Percentiles rank a stretch among this genome's conserved stretches.
Conservation (phyloP, 441 rosid species). For the Populus tomentosa region DNA sequence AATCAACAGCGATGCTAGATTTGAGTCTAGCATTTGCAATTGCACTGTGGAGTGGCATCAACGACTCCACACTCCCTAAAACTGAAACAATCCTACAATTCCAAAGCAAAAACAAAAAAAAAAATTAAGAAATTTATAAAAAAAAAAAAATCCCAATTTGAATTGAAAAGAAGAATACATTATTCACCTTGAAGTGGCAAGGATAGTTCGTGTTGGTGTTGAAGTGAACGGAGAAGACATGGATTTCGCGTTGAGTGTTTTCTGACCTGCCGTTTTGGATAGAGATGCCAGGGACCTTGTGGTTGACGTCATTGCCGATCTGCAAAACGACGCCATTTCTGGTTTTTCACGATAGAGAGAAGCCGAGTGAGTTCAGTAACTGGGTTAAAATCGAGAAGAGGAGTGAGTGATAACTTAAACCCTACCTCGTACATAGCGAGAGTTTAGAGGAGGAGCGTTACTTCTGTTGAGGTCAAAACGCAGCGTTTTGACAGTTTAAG, state of each 20-base stretch:
- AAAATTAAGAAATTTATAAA: no score
- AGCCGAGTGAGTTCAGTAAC: background rate
- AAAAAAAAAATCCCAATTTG: background rate
- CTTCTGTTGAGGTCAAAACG: no score
- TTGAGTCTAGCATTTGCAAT: conserved; percentile 76
- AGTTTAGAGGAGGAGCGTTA: no score
- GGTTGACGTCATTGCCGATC: conserved; percentile 47
- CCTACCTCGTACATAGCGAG: no score
- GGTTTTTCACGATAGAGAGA: background rate
- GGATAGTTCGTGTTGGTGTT: conserved; percentile 34
- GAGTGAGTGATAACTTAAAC: conserved; percentile 7
- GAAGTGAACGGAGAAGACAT: conserved; percentile 30
- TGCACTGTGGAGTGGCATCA: conserved; percentile 81
- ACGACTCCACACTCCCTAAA: conserved; percentile 63
- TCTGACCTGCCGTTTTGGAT: conserved; percentile 41
- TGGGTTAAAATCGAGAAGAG: no score
- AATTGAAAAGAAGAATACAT: background rate
- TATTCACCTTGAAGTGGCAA: conserved; percentile 52
- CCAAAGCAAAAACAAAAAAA: background rate
- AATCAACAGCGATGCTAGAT: conserved; percentile 73
- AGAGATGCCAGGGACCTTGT: conserved; percentile 52
- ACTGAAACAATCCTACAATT: conserved; percentile 49
- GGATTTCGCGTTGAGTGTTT: conserved; percentile 23
- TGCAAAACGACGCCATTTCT: conserved; percentile 67
- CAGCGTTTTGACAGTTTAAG: no score